Percentiles rank a stretch among this genome's conserved stretches.
phyloP scores from a whole-genome alignment of 108 stramenopile genomes.

The Nitzschia sp. region DNA sequence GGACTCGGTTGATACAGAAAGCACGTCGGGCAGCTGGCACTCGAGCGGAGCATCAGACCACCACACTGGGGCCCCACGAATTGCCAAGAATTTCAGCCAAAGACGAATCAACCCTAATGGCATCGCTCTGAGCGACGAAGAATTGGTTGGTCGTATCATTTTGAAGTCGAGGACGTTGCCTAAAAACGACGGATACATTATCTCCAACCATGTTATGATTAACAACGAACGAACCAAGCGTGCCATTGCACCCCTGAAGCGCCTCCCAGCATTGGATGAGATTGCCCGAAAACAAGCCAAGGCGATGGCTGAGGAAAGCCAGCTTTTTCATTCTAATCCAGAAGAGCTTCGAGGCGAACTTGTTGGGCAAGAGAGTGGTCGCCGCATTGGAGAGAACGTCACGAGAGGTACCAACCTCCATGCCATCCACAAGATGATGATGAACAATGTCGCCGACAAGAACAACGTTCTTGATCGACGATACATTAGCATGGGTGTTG shows the following conservation, averaged over 20 bases:
- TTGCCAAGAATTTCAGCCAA: conserved; percentile 12
- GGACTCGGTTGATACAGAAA: conserved; percentile 1
- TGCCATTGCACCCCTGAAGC: conserved; percentile 24
- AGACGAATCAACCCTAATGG: conserved; percentile 1
- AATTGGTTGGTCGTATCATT: conserved; percentile 2
- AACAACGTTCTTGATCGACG: conserved; percentile 51
- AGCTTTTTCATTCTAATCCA: conserved; percentile 24
- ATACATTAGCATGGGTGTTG: conserved; percentile 43
- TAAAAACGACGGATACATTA: conserved; percentile 1
- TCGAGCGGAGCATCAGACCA: conserved; percentile 15
- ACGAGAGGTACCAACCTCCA: conserved; percentile 16
- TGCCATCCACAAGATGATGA: conserved; percentile 29
- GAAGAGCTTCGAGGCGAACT: conserved; percentile 4
- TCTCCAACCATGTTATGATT: conserved; percentile 45
- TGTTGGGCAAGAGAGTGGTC: neutral
- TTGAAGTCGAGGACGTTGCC: neutral
- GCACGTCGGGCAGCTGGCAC: conserved; percentile 6
- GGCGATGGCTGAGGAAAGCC: conserved; percentile 26
- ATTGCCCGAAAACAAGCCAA: conserved; percentile 39
- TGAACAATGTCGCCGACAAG: conserved; percentile 27
- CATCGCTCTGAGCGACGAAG: neutral
- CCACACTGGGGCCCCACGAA: conserved; percentile 18
- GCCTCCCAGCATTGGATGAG: conserved; percentile 38
- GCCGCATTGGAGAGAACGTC: conserved; percentile 40
- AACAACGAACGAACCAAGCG: conserved; percentile 36